These are phyloP conservation scores for Lactarius vividus DNA, from an alignment of 768 basidiomycete genomes.

Conservation along the genomic window DNA sequence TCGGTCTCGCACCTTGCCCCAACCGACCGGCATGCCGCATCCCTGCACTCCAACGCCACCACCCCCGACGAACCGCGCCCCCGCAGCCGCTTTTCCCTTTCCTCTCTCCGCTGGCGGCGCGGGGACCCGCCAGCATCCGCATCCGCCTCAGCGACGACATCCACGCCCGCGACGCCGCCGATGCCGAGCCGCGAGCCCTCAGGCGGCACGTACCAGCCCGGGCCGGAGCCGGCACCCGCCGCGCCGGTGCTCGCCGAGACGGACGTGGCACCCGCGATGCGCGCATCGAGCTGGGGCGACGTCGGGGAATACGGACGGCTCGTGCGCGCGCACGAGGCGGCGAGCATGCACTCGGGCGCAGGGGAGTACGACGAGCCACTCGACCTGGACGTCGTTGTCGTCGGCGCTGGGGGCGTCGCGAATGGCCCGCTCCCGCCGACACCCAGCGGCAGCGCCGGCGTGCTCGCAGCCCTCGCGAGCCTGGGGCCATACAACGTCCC, in stretches of 20 bases:
- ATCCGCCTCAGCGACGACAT: conserved; percentile 1
- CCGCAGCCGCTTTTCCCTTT: conserved; percentile 28
- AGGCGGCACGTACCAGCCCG: not conserved
- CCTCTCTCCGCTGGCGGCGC: conserved; percentile 24
- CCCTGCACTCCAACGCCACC: conserved; percentile 23
- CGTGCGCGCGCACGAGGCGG: conserved; percentile 8
- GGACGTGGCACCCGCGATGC: conserved; percentile 12
- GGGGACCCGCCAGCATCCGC: conserved; percentile 16
- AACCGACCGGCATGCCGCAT: not conserved
- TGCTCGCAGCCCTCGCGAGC: conserved; percentile 6
- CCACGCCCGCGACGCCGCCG: conserved; percentile 13
- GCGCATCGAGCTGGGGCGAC: conserved; percentile 29
- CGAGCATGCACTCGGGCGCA: conserved; percentile 25
- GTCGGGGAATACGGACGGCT: conserved; percentile 25
- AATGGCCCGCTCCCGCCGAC: conserved; percentile 22
- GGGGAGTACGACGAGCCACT: conserved; percentile 25
- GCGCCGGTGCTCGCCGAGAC: not conserved
- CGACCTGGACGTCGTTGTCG: conserved; percentile 26
- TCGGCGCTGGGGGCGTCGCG: conserved; percentile 27
- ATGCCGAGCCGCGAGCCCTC: conserved; percentile 16
- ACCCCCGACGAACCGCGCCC: conserved; percentile 16
- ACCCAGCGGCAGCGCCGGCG: conserved; percentile 23
- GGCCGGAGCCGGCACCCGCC: not conserved
- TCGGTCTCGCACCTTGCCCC: conserved; percentile 16
- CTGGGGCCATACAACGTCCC: too few relatives aligned